Conservation (phyloP, 1,139 yeast species). For the Geotrichum reessii region DNA sequence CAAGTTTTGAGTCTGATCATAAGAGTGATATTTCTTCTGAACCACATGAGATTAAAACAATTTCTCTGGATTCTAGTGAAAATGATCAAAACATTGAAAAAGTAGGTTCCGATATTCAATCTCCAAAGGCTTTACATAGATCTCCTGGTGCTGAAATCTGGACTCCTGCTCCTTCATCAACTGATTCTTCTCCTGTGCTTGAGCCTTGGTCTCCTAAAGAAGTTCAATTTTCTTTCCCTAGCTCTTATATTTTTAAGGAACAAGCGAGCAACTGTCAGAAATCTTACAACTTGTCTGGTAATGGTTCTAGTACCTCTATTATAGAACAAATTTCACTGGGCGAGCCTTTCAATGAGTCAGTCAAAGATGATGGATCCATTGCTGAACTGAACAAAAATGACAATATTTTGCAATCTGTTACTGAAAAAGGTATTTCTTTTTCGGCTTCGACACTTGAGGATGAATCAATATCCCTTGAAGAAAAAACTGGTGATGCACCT, state of each 20-base stretch:
- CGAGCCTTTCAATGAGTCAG: neutral
- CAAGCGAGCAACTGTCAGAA: neutral
- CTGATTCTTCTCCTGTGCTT: slow-evolving; percentile 1
- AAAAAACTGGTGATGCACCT: neutral
- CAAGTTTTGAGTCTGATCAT: neutral
- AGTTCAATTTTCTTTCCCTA: neutral
- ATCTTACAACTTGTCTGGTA: neutral
- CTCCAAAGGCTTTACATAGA: neutral
- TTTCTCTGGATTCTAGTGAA: neutral
- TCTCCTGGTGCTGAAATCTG: slow-evolving; percentile 4
- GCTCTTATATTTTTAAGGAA: neutral
- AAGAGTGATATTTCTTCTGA: neutral
- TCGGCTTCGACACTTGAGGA: neutral
- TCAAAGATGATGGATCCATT: neutral
- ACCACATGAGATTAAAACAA: neutral
- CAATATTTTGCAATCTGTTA: neutral
- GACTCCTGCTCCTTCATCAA: slow-evolving; percentile 9
- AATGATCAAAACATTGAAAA: neutral
- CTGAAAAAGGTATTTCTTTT: neutral
- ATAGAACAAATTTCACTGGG: neutral
- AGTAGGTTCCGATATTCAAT: neutral
- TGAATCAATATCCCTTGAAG: neutral
- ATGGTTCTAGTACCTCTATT: neutral
- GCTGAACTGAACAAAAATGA: neutral
- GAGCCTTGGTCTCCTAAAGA: slow-evolving; percentile 8